Base-by-base conservation (phyloP, 305 asterid species). In the Ilex paraguariensis region DNA sequence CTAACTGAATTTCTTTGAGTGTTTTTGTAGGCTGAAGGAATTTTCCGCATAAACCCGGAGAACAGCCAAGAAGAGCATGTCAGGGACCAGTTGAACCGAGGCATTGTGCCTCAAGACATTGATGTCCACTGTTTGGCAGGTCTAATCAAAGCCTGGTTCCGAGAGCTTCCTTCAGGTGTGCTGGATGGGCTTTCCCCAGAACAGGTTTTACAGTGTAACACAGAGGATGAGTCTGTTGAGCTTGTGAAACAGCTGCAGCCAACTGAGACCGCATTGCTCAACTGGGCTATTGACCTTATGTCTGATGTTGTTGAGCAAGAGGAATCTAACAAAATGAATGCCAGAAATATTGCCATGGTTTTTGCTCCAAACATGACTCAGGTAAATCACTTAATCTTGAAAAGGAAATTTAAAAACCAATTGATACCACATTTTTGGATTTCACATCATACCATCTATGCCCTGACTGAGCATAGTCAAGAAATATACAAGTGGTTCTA, bases 301-400 rank as follows among this genome's bases (percentile, higher is more conserved):
- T 93, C 96, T 17, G 99, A 93, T 56, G 95, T 93, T 1, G 99
- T 90, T 32, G 99, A 90, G 76, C 89, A 83, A 30, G 99, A 88
- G 61, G 92, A 82, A 31, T 82, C 68, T 66, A 93, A 90, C 85
- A 93, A 93, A 73, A 90, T 93, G 97, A 90, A 90, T 66, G 91
- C 97, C 21, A 78, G 96, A 66, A 90, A 93, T 48, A 87, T 93
- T 39, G 99, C 99, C 10, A 90, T 93, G 97, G 97, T 90, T 64
- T 88, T 90, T 50, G 89, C 99, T 46, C 97, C 97, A 3, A 88
- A 90, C 70, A 90, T 93, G 99, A 93, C 99, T 68, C 88, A 89
- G 95, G 98, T 87, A 66, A 57, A 42, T 61, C 15, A 15, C 8
- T 7, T 28, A 33, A 42, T 56, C 9, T 36, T 5, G 6, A 36